Percentiles rank a stretch among this genome's conserved stretches.
Conservation (phyloP, 2,329 filamentous ascomycete species). For the Trichoderma oligosporum region DNA sequence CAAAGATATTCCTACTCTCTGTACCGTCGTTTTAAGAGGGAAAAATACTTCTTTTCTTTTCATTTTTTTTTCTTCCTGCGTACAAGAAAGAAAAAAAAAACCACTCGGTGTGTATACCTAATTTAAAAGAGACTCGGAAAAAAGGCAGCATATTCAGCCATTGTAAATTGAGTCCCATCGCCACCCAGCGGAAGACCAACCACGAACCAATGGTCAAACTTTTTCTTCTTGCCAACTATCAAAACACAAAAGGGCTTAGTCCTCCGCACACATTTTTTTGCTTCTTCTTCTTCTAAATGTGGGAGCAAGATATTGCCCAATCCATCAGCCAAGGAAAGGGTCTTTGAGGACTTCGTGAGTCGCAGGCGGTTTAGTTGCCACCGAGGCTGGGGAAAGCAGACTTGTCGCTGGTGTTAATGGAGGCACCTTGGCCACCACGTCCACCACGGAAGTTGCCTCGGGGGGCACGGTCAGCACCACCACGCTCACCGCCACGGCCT, state of each 20-base stretch:
- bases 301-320: slow-evolving; percentile 13
- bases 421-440: slow-evolving; percentile 38
- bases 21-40: not conserved
- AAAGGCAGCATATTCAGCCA: slow-evolving; percentile 22
- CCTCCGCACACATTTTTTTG: slow-evolving; percentile 17
- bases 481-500: slow-evolving; percentile 47
- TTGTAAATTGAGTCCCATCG: slow-evolving; percentile 23
- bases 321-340: slow-evolving; percentile 17
- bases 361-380: slow-evolving; percentile 42
- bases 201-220: slow-evolving; percentile 29
- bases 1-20: not conserved
- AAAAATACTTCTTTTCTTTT: not conserved
- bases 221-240: slow-evolving; percentile 25
- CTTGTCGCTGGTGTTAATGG: slow-evolving; percentile 57
- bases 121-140: not conserved
- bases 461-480: slow-evolving; percentile 43
- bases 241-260: slow-evolving; percentile 29
- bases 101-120: not conserved
- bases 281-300: slow-evolving; percentile 6
- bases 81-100: not conserved
- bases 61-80: not conserved
- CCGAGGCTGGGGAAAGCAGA: slow-evolving; percentile 59
- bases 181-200: slow-evolving; percentile 23
- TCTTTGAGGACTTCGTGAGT: slow-evolving; percentile 17
- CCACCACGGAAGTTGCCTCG: slow-evolving; percentile 42